Conservation (phyloP, 1,284 basidiomycete genomes). For the Boletellus dicymbophilus region DNA sequence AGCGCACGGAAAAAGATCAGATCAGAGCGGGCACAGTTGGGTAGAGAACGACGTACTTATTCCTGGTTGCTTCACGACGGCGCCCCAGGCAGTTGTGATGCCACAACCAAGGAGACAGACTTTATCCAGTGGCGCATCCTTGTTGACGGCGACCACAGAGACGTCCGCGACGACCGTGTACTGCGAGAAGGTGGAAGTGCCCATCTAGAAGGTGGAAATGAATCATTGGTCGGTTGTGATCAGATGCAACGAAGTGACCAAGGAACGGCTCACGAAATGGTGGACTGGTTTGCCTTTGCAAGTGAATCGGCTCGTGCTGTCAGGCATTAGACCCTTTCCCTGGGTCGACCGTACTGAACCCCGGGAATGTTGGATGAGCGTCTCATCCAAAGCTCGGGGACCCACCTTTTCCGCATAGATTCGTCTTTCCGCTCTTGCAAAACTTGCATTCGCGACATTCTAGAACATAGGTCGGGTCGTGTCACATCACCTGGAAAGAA, state of each 20-base stretch:
- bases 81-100: constrained; percentile 97
- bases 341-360: constrained; percentile 84
- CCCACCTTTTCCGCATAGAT: constrained; percentile 85
- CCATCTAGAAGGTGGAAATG: constrained; percentile 70
- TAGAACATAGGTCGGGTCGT: constrained; percentile 30
- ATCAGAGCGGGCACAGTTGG: not conserved
- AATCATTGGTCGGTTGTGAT: not conserved
- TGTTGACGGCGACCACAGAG: constrained; percentile 91
- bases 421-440: constrained; percentile 99
- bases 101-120: constrained; percentile 95
- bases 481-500: not conserved
- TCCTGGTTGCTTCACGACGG: constrained; percentile 80
- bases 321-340: constrained; percentile 97
- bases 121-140: constrained; percentile 88
- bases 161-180: constrained; percentile 99
- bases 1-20: not conserved
- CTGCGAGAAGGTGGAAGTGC: constrained; percentile 97
- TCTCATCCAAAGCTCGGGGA: constrained; percentile 1
- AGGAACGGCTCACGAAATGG: constrained; percentile 76
- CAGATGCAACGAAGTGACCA: not conserved
- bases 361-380: constrained; percentile 3
- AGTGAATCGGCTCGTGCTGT: constrained; percentile 89
- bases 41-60: constrained; percentile 54
- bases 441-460: constrained; percentile 97
- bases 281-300: constrained; percentile 86